Percentiles rank a stretch among this genome's conserved stretches.
Conservation (phyloP, 1,284 basidiomycete genomes). For the Meira miltonrushii region DNA sequence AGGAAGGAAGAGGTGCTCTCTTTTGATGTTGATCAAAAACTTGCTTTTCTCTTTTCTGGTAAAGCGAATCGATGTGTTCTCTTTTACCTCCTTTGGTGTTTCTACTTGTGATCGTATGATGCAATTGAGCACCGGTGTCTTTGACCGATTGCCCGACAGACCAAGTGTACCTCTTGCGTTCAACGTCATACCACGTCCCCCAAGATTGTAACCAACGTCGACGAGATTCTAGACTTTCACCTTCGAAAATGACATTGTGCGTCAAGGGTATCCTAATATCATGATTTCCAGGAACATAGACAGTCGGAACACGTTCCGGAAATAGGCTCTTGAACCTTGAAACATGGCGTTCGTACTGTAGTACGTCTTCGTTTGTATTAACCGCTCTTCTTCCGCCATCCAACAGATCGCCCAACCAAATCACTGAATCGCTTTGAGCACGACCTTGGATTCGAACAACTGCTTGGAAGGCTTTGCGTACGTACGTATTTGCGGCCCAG, state of each 20-base stretch:
- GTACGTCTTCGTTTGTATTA: neutral
- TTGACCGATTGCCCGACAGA: constrained; percentile 15
- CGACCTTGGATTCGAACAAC: constrained; percentile 2
- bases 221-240: constrained; percentile 3
- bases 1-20: no score
- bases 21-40: no score
- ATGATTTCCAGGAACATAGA: constrained; percentile 38
- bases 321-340: constrained; percentile 22
- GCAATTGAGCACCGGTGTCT: no score
- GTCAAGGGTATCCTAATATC: constrained; percentile 32
- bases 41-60: no score
- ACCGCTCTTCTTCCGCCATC: constrained; percentile 26
- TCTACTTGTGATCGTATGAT: no score
- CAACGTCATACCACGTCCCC: constrained; percentile 11
- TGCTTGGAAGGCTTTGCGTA: constrained; percentile 6
- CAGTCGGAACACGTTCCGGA: constrained; percentile 20
- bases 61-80: no score
- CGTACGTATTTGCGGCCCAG: constrained; percentile 13
- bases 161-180: constrained; percentile 19
- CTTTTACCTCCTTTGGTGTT: no score
- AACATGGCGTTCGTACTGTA: constrained; percentile 19
- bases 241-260: constrained; percentile 1
- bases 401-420: constrained; percentile 36
- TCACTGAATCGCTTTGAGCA: constrained; percentile 19
- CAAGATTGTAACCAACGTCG: constrained; percentile 7